Evolutionary conservation across 495 filamentous ascomycete genomes (phyloP).

Genomic region (Glonium stellatum): DNA sequence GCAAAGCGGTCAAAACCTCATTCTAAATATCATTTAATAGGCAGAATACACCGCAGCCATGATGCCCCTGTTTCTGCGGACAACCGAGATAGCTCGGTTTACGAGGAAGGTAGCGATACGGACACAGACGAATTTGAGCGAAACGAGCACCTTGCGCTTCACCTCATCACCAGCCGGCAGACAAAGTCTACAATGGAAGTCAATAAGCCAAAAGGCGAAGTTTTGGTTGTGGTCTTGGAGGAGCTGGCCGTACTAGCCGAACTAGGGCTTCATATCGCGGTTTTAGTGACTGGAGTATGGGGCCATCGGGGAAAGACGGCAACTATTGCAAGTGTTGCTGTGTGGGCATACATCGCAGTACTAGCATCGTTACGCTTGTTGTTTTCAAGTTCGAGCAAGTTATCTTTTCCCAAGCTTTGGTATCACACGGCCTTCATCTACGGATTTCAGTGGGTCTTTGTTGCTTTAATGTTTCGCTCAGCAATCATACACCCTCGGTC

Average conservation of each 20-base stretch:
- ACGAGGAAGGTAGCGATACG: slow-evolving; percentile 57
- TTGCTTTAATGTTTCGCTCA: slow-evolving; percentile 72
- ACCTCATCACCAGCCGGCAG: slow-evolving; percentile 53
- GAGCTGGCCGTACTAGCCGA: slow-evolving; percentile 64
- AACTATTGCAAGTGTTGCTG: slow-evolving; percentile 55
- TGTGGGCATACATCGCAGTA: slow-evolving; percentile 76
- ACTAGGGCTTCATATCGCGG: slow-evolving; percentile 57
- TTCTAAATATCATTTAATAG: slow-evolving; percentile 40
- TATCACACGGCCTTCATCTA: slow-evolving; percentile 91
- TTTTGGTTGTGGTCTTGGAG: slow-evolving; percentile 63
- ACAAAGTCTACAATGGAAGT: slow-evolving; percentile 63
- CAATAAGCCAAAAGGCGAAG: slow-evolving; percentile 68
- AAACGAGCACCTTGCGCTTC: slow-evolving; percentile 46
- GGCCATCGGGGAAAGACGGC: slow-evolving; percentile 52
- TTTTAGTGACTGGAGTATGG: slow-evolving; percentile 50
- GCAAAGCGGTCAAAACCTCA: slow-evolving; percentile 42
- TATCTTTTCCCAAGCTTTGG: slow-evolving; percentile 68
- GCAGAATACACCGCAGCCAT: slow-evolving; percentile 9
- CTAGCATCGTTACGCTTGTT: slow-evolving; percentile 67
- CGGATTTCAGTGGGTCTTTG: slow-evolving; percentile 71
- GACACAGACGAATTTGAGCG: slow-evolving; percentile 37
- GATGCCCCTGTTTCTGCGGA: slow-evolving; percentile 27
- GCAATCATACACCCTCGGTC: slow-evolving; percentile 70
- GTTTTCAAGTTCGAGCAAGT: slow-evolving; percentile 58
- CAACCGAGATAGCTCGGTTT: slow-evolving; percentile 31